Base-by-base conservation (phyloP, 495 filamentous ascomycete species). In the Filosporella fistucella region DNA sequence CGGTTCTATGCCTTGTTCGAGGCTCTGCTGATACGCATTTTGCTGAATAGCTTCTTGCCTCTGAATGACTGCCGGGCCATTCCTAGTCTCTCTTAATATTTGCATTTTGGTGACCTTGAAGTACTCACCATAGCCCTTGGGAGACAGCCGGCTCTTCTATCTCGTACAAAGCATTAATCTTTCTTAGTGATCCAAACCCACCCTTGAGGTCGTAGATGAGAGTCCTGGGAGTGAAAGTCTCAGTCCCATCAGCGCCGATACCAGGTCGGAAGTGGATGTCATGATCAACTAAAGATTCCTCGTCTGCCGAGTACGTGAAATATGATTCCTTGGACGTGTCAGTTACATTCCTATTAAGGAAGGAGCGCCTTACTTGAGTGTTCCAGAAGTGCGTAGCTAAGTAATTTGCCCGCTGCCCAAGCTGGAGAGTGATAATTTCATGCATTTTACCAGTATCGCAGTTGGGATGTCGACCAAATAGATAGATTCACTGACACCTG, bases 361-460 rank as follows among this genome's bases (percentile, higher is more conserved):
- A 25, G 3, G 10, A 20, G 5, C 24, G 20, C 11, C 54, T 45
- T 54, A 65, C 63, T 72, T 96, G 91, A 22, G 89, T 74, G 57
- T 99, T 99, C 94, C 94, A 99, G 63, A 95, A 97, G 69, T 99
- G 93, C 0, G 88, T 95, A n/a, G 85, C 90, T 22, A 96, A 64
- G 57, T 96, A 95, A 68, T 99, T 99, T 58, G 84, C 86, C 60
- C 84, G 81, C 57, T 95, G 88, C 30, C 93, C 93, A 43, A 97
- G 78, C 69, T 99, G 93, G 34, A 97, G 68, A 1, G 93, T 96
- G 47, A 99, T 75, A 49, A 97, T 90, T 63, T 99, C 93, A 69
- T 94, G 90, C 93, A 99, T 99, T 41, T 24, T 14, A 41, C 16
- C 37, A 30, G 8, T 30, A 8, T 8, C 28, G 28, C 28, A 30